Evolutionary conservation across 768 basidiomycete genomes (phyloP), one percentile per base, ranked within the genome.

Genomic region (Boletus barrowsii): DNA sequence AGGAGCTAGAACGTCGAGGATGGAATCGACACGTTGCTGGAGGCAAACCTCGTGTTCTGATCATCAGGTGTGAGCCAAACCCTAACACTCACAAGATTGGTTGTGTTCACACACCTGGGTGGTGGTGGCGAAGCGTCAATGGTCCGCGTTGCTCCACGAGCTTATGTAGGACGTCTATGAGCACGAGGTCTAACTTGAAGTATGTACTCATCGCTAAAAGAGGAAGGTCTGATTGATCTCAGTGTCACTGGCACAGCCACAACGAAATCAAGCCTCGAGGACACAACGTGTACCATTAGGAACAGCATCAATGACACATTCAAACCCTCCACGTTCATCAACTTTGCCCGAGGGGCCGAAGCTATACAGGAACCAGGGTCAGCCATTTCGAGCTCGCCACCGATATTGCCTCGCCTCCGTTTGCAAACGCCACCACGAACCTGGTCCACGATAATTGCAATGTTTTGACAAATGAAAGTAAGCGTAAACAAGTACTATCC

Each of bases 191-290:
- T 13, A 10, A 35, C n/a, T n/a, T n/a, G n/a, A n/a, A n/a, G 22
- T 22, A 22, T 22, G 13, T 36, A 5, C 35, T 14, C 14, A 36
- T 20, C 14, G 32, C 39, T 43, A 35, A 54, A 46, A 54, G 29
- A 39, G 39, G 47, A 33, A 53, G 30, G 11, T 45, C 10, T 37
- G 32, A 47, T 39, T 30, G 20, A 30, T 54, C 24, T 51, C 30
- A 26, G 5, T 2, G 11, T 8, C 48, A 66, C 35, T 2, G 11
- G 5, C 48, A 64, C 35, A 60, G 64, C 65, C 64, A 67, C 63
- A 42, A 10, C 39, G 3, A 26, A 29, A n/a, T 40, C 51, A 47
- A 46, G 57, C 65, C 65, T 67, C 65, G 55, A 61, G 65, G 65
- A 44, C 42, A 18, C 49, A 61, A 66, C 62, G 55, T 64, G 56